Evolutionary conservation across 2,329 filamentous ascomycete genomes (phyloP), one percentile per base, ranked within the genome.

Genomic region (Colletotrichum sp.): DNA sequence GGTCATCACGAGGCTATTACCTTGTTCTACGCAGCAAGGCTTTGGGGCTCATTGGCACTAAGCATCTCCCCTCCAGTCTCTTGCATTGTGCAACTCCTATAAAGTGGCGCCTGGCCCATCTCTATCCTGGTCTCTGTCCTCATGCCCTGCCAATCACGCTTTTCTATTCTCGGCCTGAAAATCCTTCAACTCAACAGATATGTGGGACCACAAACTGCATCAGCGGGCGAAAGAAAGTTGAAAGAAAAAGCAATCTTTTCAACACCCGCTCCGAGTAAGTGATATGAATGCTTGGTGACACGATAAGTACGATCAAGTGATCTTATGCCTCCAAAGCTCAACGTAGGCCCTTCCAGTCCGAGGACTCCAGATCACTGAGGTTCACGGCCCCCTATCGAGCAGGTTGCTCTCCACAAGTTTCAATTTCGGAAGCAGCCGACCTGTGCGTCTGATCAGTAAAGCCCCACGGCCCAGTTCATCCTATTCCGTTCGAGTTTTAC

Each of bases 381-480:
- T 13, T 52, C 0, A 52, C 0, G 43, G 43, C 43, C 43, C 43
- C 43, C 43, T 52, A 52, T 52, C 43, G 43, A 52, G n/a, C 1
- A 0, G 43, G 5, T 21, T 0, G 3, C 43, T 1, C 0, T 26
- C 30, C 61, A 7, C 28, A 61, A 10, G 14, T n/a, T 34, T 3
- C 52, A 43, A n/a, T 38, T 34, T 59, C 65, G 65, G 64, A 34
- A 68, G 65, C 65, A 5, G 21, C 65, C 65, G 52, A 58, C n/a
- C 24, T 30, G n/a, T n/a, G 18, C 63, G 36, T 43, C 26, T 14
- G 24, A 32, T 24, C n/a, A 52, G 21, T 24, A 1, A 21, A 3
- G 7, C n/a, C 7, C 21, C 38, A 18, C 14, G 21, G 2, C 63
- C 24, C 30, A 30, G 52, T 58, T 13, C 65, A 14, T 68, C 65